Evolutionary conservation across 306 rosid genomes (phyloP), one percentile per base, ranked within the genome.

Genomic region (Arachis hypogaea): DNA sequence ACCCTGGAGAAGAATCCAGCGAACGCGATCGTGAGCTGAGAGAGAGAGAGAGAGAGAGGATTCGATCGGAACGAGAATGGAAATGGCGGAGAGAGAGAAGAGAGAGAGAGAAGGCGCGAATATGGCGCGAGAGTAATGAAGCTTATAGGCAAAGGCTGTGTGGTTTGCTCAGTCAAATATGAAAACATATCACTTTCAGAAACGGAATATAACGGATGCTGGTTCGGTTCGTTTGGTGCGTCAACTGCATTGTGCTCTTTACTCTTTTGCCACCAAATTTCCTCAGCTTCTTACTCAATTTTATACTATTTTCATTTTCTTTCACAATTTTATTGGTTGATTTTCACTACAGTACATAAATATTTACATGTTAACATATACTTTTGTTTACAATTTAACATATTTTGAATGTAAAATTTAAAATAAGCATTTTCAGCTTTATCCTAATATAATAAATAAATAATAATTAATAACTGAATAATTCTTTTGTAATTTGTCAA

Each of bases 81-180:
- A 57, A 63, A 71, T 63, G 56, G 56, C 40, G 51, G 70, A 65
- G 72, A 80, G 64, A 46, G 76, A n/a, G 44, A 43, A 7, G 45
- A 49, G 75, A 61, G 69, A 47, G 45, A 47, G 81, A 33, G 76
- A 59, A 79, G 52, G 59, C 78, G 91, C 88, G 87, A 83, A 85
- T 77, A 81, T 68, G 82, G 87, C 88, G 98, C 93, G 93, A 81
- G 87, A 65, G 58, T 52, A 52, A 14, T 5, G 7, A 52, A 22
- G 58, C 18, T 47, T 52, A 14, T 52, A 14, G 58, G 58, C 58
- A n/a, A 52, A n/a, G 29, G 28, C 22, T 46, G 12, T 46, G 51
- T 50, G 5, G 56, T n/a, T 50, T 50, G 56, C 56, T 52, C 58
- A 14, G 58, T 52, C 58, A 52, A 52, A 52, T 14, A 52, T 52